These are phyloP conservation scores for Arabis hirsuta DNA, from an alignment of 345 rosid genomes.

Conservation along the genomic window DNA sequence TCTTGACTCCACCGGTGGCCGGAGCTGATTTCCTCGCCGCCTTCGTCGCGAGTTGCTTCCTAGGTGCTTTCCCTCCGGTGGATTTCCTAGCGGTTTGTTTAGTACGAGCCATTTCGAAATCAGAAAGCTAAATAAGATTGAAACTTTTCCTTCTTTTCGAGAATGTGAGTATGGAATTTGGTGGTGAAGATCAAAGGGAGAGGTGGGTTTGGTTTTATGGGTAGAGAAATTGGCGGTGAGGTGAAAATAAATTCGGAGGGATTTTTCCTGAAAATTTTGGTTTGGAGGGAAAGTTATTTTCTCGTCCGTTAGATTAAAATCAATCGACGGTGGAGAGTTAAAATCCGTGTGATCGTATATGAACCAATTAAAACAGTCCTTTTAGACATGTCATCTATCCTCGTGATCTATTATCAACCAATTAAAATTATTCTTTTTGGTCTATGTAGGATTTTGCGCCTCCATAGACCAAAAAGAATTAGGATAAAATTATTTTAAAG, in stretches of 20 bases:
- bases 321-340: conserved; percentile 17
- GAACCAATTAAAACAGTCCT: conserved; percentile 7
- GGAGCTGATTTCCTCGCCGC: conserved; percentile 62
- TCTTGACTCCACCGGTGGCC: conserved; percentile 66
- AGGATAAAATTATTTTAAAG: no score
- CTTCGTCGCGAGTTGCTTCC: conserved; percentile 61
- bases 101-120: conserved; percentile 55
- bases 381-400: not conserved
- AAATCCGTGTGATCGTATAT: not conserved
- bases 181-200: not conserved
- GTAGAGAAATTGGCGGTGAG: conserved; percentile 29
- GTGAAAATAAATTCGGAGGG: not conserved
- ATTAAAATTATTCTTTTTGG: not conserved
- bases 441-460: conserved; percentile 13
- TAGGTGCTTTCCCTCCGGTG: conserved; percentile 62
- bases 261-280: conserved; percentile 4
- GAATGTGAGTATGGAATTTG: not conserved
- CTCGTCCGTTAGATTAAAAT: conserved; percentile 25
- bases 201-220: not conserved
- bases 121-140: not conserved
- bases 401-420: not conserved
- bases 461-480: not conserved
- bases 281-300: conserved; percentile 12
- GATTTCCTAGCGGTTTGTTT: conserved; percentile 65
- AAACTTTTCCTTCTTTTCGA: not conserved